Base-by-base conservation (phyloP, 352 stramenopile genomes). In the Heterotrichella gracilis region DNA sequence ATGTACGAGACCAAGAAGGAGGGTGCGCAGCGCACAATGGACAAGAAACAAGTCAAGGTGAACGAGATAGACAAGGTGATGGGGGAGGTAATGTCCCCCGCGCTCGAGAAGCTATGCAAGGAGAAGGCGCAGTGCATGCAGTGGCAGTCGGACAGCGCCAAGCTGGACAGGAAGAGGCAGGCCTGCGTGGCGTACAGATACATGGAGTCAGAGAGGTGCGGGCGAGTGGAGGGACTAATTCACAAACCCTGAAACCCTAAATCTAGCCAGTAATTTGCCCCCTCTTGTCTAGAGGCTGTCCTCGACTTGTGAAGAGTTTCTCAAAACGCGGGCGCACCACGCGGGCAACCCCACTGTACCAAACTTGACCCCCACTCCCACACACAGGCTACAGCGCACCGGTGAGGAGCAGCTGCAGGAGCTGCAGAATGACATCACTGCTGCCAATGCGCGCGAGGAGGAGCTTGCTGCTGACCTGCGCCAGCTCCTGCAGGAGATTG, bases 1-100 rank as follows among this genome's bases (percentile, higher is more conserved):
- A 98, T 99, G 93, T 99, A 96, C 80, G 93, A 99, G 78, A 96
- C 92, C 70, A 98, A 98, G 76, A 95, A 97, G 80, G 80, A 92
- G 20, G 82, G 81, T 24, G 90, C 93, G 24, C 80, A 97, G 68
- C 95, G 95, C 80, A 98, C 90, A 23, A 97, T 99, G 78, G 85
- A 93, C 22, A 98, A 98, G 78, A 99, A 98, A 78, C 88, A 97
- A 73, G 88, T 87, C 74, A 98, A 98, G 73, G 88, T 99, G 20
- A 84, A 95, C 70, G 91, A 99, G 79, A 95, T 99, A 75, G 96
- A 96, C 73, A 9, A 72, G 3, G 25, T 72, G 66, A 74, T 97
- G 9, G 83, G 82, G 0, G 85, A 98, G 75, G 92, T 98, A 78
- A 98, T n/a, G n/a, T n/a, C n/a, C n/a, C n/a, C n/a, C n/a, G n/a